A percentile compares a stretch with the other conserved stretches of the same genome.
These are phyloP conservation scores for Eucalyptus pumila DNA, from an alignment of 345 rosid species.

Conservation along the genomic window DNA sequence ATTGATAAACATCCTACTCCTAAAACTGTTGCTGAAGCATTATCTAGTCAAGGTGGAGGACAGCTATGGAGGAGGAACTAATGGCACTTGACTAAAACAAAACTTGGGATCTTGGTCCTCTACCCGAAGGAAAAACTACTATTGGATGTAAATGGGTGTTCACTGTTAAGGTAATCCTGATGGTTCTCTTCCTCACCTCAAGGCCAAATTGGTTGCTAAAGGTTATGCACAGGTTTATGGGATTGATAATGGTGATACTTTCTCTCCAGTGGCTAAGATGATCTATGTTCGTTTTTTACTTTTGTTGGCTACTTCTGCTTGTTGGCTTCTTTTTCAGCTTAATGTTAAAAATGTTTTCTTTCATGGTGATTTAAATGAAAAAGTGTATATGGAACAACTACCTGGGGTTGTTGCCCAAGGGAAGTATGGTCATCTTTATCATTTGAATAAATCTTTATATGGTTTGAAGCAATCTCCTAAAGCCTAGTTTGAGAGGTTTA, in stretches of 20 bases:
- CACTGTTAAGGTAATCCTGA: background rate
- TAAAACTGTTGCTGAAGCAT: background rate
- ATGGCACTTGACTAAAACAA: background rate
- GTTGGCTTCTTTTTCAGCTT: background rate
- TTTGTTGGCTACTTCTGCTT: background rate
- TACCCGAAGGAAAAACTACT: background rate
- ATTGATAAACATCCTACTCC: background rate
- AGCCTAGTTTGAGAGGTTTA: background rate
- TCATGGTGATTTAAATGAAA: background rate
- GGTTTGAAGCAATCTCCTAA: background rate
- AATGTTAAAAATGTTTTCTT: background rate
- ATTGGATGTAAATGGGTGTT: background rate
- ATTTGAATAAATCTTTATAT: background rate
- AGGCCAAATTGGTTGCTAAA: background rate
- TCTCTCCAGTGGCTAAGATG: background rate
- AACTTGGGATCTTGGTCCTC: background rate
- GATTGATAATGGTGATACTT: background rate
- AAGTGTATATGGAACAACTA: background rate
- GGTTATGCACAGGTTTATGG: background rate
- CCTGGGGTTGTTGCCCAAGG: background rate
- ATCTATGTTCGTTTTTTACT: background rate
- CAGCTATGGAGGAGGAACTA: background rate
- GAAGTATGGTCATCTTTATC: background rate
- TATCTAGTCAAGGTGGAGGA: background rate
- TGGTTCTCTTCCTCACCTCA: background rate